Conservation (phyloP, 2,329 filamentous ascomycete species). For the Penicillium janthinellum region DNA sequence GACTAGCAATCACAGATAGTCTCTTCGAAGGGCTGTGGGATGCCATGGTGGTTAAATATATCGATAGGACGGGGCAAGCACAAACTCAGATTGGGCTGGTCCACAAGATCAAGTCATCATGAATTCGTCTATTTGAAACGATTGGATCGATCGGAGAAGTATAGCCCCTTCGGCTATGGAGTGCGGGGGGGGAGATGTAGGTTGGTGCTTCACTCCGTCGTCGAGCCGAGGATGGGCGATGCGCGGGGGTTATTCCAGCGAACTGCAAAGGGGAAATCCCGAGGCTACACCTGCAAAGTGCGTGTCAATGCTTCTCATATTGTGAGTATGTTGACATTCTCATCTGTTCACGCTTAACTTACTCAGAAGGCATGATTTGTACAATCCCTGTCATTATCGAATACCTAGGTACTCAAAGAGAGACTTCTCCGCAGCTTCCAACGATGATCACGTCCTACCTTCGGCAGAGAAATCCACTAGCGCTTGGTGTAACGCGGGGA, state of each 20-base stretch:
- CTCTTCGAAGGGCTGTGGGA: conserved; percentile 3
- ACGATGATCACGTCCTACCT: neutral
- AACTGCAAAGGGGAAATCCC: neutral
- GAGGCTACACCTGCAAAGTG: neutral
- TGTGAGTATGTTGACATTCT: neutral
- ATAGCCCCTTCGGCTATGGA: neutral
- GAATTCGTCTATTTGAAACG: neutral
- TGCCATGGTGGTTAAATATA: conserved; percentile 5
- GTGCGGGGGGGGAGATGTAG: neutral
- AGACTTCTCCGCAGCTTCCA: conserved; percentile 5
- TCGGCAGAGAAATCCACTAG: neutral
- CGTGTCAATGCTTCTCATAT: neutral
- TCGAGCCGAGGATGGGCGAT: conserved; percentile 3
- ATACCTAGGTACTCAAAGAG: neutral
- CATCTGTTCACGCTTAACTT: neutral
- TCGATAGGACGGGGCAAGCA: neutral
- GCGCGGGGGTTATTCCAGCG: neutral
- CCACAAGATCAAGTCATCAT: neutral
- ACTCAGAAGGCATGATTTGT: neutral
- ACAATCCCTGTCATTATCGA: neutral
- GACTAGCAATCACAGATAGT: conserved; percentile 13
- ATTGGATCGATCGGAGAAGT: neutral
- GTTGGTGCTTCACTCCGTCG: neutral
- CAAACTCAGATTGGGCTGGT: neutral
- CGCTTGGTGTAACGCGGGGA: neutral